These are phyloP conservation scores for Cryptosporidium parvum DNA, from an alignment of 169 alveolate species.

Conservation along the genomic window DNA sequence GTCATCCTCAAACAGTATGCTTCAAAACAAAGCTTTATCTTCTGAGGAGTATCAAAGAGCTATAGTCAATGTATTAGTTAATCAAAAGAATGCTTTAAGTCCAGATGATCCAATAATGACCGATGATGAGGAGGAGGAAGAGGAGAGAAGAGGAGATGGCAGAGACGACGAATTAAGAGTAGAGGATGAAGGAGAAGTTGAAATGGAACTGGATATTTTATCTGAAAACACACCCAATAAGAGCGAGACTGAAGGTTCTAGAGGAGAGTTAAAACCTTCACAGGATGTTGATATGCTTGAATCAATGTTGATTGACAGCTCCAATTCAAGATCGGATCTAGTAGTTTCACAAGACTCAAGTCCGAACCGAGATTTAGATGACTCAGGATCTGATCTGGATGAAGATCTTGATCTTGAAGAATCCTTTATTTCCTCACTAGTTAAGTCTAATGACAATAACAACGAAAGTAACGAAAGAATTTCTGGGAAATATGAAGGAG, in stretches of 20 bases:
- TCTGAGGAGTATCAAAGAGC: slow-evolving; percentile 86
- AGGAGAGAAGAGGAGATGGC: slow-evolving; percentile 61
- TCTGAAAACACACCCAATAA: neutral
- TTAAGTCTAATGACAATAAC: neutral
- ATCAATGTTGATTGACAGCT: neutral
- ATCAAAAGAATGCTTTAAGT: slow-evolving; percentile 83
- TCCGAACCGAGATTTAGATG: neutral
- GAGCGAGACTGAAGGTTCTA: slow-evolving; percentile 16
- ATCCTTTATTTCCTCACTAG: slow-evolving; percentile 59
- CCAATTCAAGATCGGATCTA: neutral
- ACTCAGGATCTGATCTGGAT: slow-evolving; percentile 12
- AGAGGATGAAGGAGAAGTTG: slow-evolving; percentile 77
- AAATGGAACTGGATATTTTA: slow-evolving; percentile 49
- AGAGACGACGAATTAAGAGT: slow-evolving; percentile 43
- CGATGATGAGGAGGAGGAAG: slow-evolving; percentile 82
- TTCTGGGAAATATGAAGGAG: neutral
- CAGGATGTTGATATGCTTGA: neutral
- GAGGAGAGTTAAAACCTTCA: slow-evolving; percentile 1
- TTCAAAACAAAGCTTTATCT: slow-evolving; percentile 79
- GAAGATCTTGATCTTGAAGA: slow-evolving; percentile 68
- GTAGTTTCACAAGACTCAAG: neutral
- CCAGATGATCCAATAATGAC: slow-evolving; percentile 83
- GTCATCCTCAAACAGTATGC: neutral
- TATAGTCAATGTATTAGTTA: slow-evolving; percentile 79
- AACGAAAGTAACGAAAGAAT: neutral